Evolutionary conservation across 2,329 filamentous ascomycete species (phyloP), one percentile per base, ranked within the genome.

Genomic region (Fonsecaea pedrosoi): DNA sequence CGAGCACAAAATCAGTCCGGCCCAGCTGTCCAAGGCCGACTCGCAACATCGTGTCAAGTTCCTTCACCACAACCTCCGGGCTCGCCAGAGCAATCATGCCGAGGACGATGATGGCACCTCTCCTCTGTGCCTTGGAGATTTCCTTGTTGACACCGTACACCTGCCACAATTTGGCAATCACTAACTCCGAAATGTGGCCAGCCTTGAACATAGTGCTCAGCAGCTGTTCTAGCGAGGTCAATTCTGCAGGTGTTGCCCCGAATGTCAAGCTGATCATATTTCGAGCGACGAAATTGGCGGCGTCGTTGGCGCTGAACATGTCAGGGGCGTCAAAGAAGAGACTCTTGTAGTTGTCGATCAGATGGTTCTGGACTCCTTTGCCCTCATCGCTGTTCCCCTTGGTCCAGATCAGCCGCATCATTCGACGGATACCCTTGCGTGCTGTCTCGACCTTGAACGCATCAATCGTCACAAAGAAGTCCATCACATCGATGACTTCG

Each of bases 241-340:
- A 82, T 77, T 99, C 95, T 0, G 96, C 95, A 0, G 94, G 92
- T 0, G 94, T 96, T 1, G 94, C 94, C 34, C 94, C 94, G 78
- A 97, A 98, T 0, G 95, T 99, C 75, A 99, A 82, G 83, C 94
- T 97, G 79, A 98, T 98, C 94, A 99, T 99, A 79, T 98, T 99
- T 69, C 94, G 89, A 32, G 94, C 94, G 74, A 99, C 90, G 76
- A 96, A 99, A 77, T 96, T 97, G 56, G 95, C 94, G 2, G 94
- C 89, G 75, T 97, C 94, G 72, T 97, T 97, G 35, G 89, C 83
- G 66, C 86, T 92, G 80, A 97, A 97, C 4, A 89, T 89, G 67
- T 93, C 92, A 0, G 95, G 95, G 0, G 96, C 94, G 75, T 97
- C 92, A 74, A 99, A 99, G 80, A 98, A 99, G 0, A 99, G 86